A percentile compares a stretch with the other conserved stretches of the same genome.
phyloP scores from a whole-genome alignment of 192 early-diverging fungal species.

The Coemansia sp. region DNA sequence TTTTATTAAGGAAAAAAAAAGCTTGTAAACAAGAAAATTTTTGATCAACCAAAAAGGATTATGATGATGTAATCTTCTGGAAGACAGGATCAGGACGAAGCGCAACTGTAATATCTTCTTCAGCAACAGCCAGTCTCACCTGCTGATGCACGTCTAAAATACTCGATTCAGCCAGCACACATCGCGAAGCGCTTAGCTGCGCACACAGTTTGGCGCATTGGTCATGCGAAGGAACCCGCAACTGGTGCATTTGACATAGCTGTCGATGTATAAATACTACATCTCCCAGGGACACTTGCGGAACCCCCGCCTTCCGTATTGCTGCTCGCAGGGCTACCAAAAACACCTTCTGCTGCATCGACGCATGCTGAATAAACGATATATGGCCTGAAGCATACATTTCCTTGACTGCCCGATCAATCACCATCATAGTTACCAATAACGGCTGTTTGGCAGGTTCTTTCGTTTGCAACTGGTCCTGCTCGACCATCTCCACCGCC shows the following conservation, averaged over 20 bases:
- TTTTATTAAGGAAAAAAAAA: background rate
- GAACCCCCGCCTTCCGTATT: constrained; percentile 63
- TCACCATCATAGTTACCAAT: constrained; percentile 62
- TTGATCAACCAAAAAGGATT: background rate
- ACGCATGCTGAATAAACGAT: constrained; percentile 67
- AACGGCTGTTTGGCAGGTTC: background rate
- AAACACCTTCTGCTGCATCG: constrained; percentile 84
- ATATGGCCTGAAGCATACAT: constrained; percentile 81
- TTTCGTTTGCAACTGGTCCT: constrained; percentile 14
- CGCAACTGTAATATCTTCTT: constrained; percentile 79
- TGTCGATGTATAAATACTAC: constrained; percentile 67
- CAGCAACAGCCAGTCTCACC: constrained; percentile 67
- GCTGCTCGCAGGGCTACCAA: constrained; percentile 66
- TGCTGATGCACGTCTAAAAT: constrained; percentile 66
- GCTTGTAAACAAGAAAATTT: background rate
- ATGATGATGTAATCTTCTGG: constrained; percentile 48
- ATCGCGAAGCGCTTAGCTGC: constrained; percentile 60
- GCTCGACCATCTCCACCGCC: constrained; percentile 71
- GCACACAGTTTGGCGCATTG: constrained; percentile 65
- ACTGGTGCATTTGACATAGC: constrained; percentile 63
- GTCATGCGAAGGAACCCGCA: constrained; percentile 59
- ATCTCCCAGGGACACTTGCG: constrained; percentile 72
- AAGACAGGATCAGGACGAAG: constrained; percentile 64
- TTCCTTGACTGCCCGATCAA: constrained; percentile 80
- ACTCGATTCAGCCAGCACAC: constrained; percentile 63